Base-by-base conservation (phyloP, 108 stramenopile species). In the Craspedostauros australis region DNA sequence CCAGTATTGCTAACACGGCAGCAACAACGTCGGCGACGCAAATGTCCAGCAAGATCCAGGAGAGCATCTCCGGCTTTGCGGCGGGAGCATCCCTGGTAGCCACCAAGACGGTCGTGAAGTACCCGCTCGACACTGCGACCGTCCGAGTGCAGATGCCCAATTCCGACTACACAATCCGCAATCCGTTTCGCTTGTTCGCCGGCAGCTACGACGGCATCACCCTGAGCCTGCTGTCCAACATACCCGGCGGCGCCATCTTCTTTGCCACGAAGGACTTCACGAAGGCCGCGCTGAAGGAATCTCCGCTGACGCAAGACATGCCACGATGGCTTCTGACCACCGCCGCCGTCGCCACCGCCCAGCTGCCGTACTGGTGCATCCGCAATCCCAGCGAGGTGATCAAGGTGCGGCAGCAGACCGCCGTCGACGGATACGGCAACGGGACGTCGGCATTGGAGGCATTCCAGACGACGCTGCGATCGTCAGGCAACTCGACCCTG, bases 331-430 rank as follows among this genome's bases (percentile, higher is more conserved):
- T 73, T 28, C 20, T 62, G 3, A 90, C 88, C 7, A 68, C 47
- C 38, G 7, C 81, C 6, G 84, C 84, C 1, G 88, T 90, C n/a
- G 68, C 50, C 0, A 72, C 63, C 20, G 88, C 84, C 7, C 46
- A 66, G 45, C 58, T 81, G 54, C 88, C 82, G 0, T 90, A 90
- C 61, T 86, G 84, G 88, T 14, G 78, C 7, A 54, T 90, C 7
- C 79, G 88, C 7, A 90, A 86, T 82, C 88, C 88, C 1, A 75
- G 75, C 37, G 88, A 90, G 57, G 84, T 90, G 3, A 59, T 90
- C 51, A 90, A 90, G 54, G 84, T 83, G 9, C 59, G 83, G 54
- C 75, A 84, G 54, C 88, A 90, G 45, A 75, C 82, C 18, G 60
- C 62, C 11, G 50, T 77, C 19, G 60, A 54, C 8, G 83, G 81